Conservation (phyloP, 306 rosid species). For the Aeschynomene evenia region DNA sequence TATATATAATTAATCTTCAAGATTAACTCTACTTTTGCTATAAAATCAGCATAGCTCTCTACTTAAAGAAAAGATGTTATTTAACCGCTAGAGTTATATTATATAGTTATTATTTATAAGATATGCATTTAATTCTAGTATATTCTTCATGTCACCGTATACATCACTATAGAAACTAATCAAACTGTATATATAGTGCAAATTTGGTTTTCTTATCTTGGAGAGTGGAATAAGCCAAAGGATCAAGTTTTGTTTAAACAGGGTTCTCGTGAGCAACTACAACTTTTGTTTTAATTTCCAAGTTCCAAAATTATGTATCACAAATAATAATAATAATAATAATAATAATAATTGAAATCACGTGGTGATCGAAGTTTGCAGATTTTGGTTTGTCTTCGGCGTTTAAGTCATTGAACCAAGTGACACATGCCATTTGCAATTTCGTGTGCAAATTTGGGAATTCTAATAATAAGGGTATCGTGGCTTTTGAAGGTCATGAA, state of each 20-base stretch:
- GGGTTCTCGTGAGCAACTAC: no score
- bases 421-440: constrained; percentile 28
- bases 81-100: neutral
- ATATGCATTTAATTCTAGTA: neutral
- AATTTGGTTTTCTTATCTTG: no score
- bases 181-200: no score
- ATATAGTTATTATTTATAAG: no score
- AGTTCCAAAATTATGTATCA: no score
- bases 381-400: neutral
- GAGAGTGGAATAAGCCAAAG: no score
- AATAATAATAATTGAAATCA: no score
- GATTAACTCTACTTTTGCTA: constrained; percentile 3
- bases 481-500: neutral
- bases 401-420: neutral
- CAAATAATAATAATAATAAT: no score
- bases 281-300: no score
- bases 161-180: no score
- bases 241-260: no score
- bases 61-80: neutral
- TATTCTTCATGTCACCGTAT: no score
- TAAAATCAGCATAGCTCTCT: constrained; percentile 5
- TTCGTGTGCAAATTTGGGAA: neutral
- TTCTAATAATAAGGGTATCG: neutral
- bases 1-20: neutral
- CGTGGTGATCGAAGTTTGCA: neutral